Conservation (phyloP, 306 rosid genomes). For the Abrus precatorius region DNA sequence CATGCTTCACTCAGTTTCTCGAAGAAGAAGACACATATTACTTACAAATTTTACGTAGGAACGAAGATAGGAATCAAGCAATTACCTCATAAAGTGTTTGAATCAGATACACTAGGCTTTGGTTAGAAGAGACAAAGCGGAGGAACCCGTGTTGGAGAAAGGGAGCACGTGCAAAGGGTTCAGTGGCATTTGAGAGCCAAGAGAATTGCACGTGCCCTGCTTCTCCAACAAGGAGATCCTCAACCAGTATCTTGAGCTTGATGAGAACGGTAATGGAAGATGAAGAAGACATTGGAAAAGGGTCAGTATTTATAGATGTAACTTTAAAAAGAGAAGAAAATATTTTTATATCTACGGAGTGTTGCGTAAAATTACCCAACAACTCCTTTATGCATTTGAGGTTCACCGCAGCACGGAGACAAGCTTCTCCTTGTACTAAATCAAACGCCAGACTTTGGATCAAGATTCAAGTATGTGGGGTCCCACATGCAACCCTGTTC, state of each 20-base stretch:
- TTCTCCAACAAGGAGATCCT: constrained; percentile 92
- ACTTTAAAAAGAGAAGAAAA: constrained; percentile 15
- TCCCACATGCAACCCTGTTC: constrained; percentile 31
- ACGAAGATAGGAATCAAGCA: not conserved
- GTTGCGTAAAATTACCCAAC: constrained; percentile 39
- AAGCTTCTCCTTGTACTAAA: constrained; percentile 37
- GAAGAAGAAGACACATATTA: not conserved
- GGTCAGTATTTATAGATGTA: constrained; percentile 61
- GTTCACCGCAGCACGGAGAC: constrained; percentile 51
- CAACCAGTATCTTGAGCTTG: constrained; percentile 55
- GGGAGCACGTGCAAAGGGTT: constrained; percentile 82
- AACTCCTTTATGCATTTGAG: constrained; percentile 47
- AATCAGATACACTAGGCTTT: not conserved
- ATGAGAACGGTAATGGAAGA: constrained; percentile 37
- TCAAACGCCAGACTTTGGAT: constrained; percentile 52
- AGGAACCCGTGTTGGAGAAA: constrained; percentile 88
- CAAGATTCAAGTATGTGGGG: constrained; percentile 35
- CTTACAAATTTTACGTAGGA: not conserved
- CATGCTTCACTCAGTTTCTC: too few species aligned
- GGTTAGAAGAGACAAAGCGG: constrained; percentile 28
- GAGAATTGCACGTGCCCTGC: constrained; percentile 98
- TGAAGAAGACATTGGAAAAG: constrained; percentile 39
- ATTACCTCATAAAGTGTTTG: not conserved
- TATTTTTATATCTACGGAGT: constrained; percentile 22
- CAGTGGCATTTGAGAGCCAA: constrained; percentile 37